Evolutionary conservation across 1,284 basidiomycete species (phyloP).

Genomic region (Hemileia vastatrix): DNA sequence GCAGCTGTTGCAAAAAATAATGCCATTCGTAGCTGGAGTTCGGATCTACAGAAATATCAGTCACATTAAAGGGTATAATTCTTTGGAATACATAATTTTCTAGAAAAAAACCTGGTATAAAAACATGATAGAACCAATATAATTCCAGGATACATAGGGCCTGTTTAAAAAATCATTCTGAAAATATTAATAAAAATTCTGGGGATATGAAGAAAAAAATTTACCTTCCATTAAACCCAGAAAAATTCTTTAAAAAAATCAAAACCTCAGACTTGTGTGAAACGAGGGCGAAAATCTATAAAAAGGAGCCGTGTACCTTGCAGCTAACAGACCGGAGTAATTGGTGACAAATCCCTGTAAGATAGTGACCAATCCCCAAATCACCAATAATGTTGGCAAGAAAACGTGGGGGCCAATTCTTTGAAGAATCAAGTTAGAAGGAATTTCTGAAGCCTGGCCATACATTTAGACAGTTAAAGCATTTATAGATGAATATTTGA

Average conservation of each 20-base stretch:
- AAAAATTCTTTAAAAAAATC: constrained; percentile 3
- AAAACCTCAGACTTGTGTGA: not conserved
- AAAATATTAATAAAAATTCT: not conserved
- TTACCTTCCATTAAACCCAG: constrained; percentile 20
- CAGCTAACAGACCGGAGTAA: constrained; percentile 14
- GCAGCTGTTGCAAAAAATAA: constrained; percentile 15
- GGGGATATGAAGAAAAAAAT: not conserved
- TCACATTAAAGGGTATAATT: not conserved
- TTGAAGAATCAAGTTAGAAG: constrained; percentile 29
- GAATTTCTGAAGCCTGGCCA: constrained; percentile 23
- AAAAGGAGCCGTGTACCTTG: not conserved
- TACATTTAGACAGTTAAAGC: not conserved
- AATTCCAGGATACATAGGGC: no score
- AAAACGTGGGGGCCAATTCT: constrained; percentile 27
- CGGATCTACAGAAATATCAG: not conserved
- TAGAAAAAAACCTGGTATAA: constrained; percentile 9
- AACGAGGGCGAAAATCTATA: not conserved
- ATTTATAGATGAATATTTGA: not conserved
- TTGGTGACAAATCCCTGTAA: constrained; percentile 14
- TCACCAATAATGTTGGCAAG: constrained; percentile 28
- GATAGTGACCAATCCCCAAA: constrained; percentile 31
- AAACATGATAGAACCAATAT: constrained; percentile 16
- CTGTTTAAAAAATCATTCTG: not conserved
- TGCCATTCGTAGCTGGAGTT: constrained; percentile 20
- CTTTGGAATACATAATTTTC: not conserved